Evolutionary conservation across 208 protist species (phyloP).

Genomic region (Phytomonas francai): DNA sequence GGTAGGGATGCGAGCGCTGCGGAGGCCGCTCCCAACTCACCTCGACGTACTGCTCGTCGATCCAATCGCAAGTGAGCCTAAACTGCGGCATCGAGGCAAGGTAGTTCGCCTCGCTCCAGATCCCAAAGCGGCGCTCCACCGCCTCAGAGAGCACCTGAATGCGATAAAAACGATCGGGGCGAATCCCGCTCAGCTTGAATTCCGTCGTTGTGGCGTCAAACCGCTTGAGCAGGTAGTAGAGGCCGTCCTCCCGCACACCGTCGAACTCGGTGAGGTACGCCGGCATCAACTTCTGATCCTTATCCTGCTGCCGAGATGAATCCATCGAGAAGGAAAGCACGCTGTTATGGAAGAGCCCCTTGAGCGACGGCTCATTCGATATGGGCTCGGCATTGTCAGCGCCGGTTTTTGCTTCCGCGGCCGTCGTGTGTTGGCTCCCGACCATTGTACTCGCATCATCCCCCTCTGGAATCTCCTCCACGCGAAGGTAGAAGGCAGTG

Average conservation of each 20-base stretch:
- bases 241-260: slow-evolving; percentile 13
- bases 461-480: slow-evolving; percentile 49
- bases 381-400: too few relatives aligned
- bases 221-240: slow-evolving; percentile 21
- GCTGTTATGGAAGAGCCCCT: slow-evolving; percentile 19
- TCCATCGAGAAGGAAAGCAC: background rate
- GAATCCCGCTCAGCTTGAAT: slow-evolving; percentile 26
- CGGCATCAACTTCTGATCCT: background rate
- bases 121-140: slow-evolving; percentile 61
- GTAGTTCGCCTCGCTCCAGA: slow-evolving; percentile 63
- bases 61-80: slow-evolving; percentile 22
- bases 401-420: too few relatives aligned
- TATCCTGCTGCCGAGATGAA: background rate
- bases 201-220: slow-evolving; percentile 11
- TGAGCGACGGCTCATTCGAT: too few relatives aligned
- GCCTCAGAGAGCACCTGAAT: slow-evolving; percentile 80
- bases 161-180: slow-evolving; percentile 58
- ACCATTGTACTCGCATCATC: too few relatives aligned
- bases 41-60: slow-evolving; percentile 70
- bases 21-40: slow-evolving; percentile 50
- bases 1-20: slow-evolving; percentile 13
- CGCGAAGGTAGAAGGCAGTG: slow-evolving; percentile 58
- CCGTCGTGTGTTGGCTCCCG: too few relatives aligned
- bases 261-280: slow-evolving; percentile 20
- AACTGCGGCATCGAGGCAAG: slow-evolving; percentile 72